These are phyloP conservation scores for Ustanciosporium gigantosporum DNA, from an alignment of 1,284 basidiomycete species.

Conservation along the genomic window DNA sequence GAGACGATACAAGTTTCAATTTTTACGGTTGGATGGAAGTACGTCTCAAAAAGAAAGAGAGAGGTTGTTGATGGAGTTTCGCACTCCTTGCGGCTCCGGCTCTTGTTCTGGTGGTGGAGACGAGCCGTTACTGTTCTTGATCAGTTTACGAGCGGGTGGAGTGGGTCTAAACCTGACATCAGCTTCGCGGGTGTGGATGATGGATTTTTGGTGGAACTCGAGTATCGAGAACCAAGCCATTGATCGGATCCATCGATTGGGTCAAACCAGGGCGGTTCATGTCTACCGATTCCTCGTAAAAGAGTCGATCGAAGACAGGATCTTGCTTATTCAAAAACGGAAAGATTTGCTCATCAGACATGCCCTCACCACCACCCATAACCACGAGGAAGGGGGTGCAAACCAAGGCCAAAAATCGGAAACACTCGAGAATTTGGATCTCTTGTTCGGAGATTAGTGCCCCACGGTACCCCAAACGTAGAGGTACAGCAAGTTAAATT, in stretches of 20 bases:
- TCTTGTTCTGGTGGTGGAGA: conserved; percentile 63
- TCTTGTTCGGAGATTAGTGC: conserved; percentile 41
- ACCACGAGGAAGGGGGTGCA: background rate
- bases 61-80: conserved; percentile 75
- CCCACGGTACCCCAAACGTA: too few species aligned
- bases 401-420: conserved; percentile 39
- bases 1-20: conserved; percentile 32
- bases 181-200: conserved; percentile 56
- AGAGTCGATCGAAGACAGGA: conserved; percentile 78
- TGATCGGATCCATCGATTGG: conserved; percentile 72
- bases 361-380: conserved; percentile 20
- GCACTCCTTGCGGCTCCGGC: conserved; percentile 66
- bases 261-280: conserved; percentile 84
- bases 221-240: conserved; percentile 74
- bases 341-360: conserved; percentile 83
- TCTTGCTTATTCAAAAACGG: conserved; percentile 78
- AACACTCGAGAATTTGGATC: conserved; percentile 50
- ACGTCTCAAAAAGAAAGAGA: conserved; percentile 86
- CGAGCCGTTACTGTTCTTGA: conserved; percentile 74
- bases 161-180: conserved; percentile 68
- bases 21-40: conserved; percentile 75
- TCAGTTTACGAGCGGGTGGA: conserved; percentile 91
- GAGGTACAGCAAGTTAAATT: too few species aligned
- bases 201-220: conserved; percentile 59
- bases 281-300: conserved; percentile 92